Base-by-base conservation (phyloP, 371 early-diverging fungal species). In the Vairimorpha necatrix region DNA sequence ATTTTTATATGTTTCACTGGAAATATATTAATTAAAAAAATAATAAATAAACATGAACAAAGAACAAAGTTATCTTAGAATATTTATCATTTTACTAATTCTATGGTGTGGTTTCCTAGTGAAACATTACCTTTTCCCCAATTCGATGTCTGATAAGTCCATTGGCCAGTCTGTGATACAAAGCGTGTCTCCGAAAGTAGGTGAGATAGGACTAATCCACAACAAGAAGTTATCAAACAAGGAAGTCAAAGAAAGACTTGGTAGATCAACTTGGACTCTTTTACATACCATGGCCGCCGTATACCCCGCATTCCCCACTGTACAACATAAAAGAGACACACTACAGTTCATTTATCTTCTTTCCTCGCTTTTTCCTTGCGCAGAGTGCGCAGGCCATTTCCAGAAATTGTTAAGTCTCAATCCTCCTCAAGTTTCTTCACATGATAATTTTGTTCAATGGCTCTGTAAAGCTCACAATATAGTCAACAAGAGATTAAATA, bases 261-360 rank as follows among this genome's bases (percentile, higher is more conserved):
- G 97, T 34, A 85, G 90, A 32, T 87, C 91, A 1, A 92, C 95
- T 0, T 98, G 98, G 98, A 93, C 94, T 1, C 91, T 96, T 74
- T 85, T 98, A 47, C 98, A 98, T 84, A 95, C 95, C 0, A 91
- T 94, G 88, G 95, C 95, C 13, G 93, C 95, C 0, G 93, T 94
- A 84, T 98, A 94, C 82, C 96, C 98, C 0, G 90, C 91, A 20
- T 81, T 85, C 16, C 94, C 98, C 0, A 88, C 90, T 0, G 75
- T 82, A 0, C 83, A 86, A 47, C 90, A 95, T 76, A 90, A 92
- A 87, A 82, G 85, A 24, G 87, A 87, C 67, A 90, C 92, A 89
- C 82, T 87, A 32, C 88, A 88, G 58, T 95, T 92, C 76, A 87
- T 96, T 74, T 86, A 87, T 18, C 87, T 90, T 2, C 89, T 96